A percentile compares a stretch with the other conserved stretches of the same genome.
These are phyloP conservation scores for Hydnum rufescens DNA, from an alignment of 768 basidiomycete genomes.

Conservation along the genomic window DNA sequence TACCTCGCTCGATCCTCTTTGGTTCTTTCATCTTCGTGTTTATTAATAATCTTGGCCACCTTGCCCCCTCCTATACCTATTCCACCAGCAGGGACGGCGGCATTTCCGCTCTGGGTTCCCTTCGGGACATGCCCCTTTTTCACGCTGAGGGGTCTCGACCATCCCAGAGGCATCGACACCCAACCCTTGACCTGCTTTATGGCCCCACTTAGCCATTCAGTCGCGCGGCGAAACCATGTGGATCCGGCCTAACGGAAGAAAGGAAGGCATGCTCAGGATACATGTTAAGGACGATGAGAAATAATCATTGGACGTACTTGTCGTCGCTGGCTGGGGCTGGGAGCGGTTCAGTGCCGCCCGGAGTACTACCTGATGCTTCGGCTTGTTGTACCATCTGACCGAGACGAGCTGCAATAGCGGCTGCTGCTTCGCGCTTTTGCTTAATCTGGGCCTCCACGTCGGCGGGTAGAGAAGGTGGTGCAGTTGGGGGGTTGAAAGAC, in stretches of 20 bases:
- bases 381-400: slow-evolving; percentile 4
- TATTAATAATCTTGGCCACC: slow-evolving; percentile 80
- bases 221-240: slow-evolving; percentile 60
- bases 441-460: slow-evolving; percentile 41
- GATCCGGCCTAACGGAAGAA: slow-evolving; percentile 23
- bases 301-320: too few species aligned
- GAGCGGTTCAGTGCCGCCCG: background rate
- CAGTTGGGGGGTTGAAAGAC: slow-evolving; percentile 26
- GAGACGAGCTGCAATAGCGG: slow-evolving; percentile 56
- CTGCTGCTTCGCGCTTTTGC: slow-evolving; percentile 40
- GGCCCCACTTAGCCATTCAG: slow-evolving; percentile 95
- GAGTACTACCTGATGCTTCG: background rate
- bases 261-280: background rate
- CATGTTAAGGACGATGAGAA: slow-evolving; percentile 9
- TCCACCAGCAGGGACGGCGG: slow-evolving; percentile 15
- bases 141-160: slow-evolving; percentile 55
- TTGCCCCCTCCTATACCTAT: slow-evolving; percentile 28
- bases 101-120: slow-evolving; percentile 20
- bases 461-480: slow-evolving; percentile 23
- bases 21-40: slow-evolving; percentile 64
- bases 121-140: slow-evolving; percentile 25
- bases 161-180: slow-evolving; percentile 74
- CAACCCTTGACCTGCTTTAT: slow-evolving; percentile 83
- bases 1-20: slow-evolving; percentile 63
- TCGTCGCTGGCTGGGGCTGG: background rate